Percentiles rank a stretch among this genome's conserved stretches.
Conservation (phyloP, 2,329 filamentous ascomycete genomes). For the Cercospora zeae-maydis region DNA sequence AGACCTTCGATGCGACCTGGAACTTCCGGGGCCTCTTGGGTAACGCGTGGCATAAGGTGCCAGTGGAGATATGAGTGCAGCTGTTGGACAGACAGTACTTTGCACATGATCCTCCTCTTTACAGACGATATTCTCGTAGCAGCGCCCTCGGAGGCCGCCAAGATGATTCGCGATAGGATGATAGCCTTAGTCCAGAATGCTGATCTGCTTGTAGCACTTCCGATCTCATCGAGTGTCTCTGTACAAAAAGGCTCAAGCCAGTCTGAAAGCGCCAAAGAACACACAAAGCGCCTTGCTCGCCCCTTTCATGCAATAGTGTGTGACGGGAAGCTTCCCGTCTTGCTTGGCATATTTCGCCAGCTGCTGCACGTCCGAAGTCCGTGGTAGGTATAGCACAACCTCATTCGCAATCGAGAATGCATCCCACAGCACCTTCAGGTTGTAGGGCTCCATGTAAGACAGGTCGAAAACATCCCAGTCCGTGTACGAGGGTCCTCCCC, state of each 20-base stretch:
- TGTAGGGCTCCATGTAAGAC: constrained; percentile 83
- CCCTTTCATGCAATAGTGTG: constrained; percentile 88
- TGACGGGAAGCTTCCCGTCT: constrained; percentile 63
- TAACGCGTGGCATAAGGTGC: constrained; percentile 63
- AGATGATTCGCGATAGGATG: background rate
- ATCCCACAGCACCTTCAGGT: constrained; percentile 58
- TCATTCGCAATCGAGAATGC: constrained; percentile 57
- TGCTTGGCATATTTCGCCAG: constrained; percentile 52
- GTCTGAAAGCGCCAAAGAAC: constrained; percentile 54
- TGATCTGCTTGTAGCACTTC: background rate
- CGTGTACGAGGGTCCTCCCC: constrained; percentile 67
- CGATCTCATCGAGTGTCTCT: background rate
- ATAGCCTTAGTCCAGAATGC: background rate
- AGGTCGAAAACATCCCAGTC: constrained; percentile 74
- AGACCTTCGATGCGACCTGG: constrained; percentile 58
- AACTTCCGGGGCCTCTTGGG: constrained; percentile 63
- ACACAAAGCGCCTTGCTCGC: constrained; percentile 73
- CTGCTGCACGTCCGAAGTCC: constrained; percentile 78
- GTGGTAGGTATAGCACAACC: constrained; percentile 75
- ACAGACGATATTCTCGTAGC: background rate
- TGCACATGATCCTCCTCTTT: background rate
- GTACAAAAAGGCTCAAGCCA: constrained; percentile 4
- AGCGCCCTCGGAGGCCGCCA: background rate
- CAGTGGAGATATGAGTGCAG: constrained; percentile 5
- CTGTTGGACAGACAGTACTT: background rate